These are phyloP conservation scores for Yamadazyma takamatsuzukensis DNA, from an alignment of 805 yeast genomes.

Conservation along the genomic window DNA sequence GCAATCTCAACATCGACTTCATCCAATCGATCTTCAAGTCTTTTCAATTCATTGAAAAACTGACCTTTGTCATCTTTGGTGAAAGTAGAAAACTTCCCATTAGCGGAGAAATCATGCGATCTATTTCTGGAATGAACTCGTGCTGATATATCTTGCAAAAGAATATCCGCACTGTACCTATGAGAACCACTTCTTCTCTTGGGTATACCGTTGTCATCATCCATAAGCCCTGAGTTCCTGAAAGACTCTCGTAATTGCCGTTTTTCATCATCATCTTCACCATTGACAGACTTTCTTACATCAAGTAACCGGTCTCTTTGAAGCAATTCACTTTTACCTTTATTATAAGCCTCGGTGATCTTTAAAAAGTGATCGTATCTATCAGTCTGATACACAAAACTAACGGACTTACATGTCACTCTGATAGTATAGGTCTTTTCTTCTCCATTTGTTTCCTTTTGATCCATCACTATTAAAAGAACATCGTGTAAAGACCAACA, in stretches of 20 bases:
- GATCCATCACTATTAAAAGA: conserved; percentile 37
- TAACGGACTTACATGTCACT: conserved; percentile 44
- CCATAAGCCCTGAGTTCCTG: conserved; percentile 48
- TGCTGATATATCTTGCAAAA: conserved; percentile 56
- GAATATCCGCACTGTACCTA: conserved; percentile 34
- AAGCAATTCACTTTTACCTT: conserved; percentile 53
- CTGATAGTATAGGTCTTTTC: conserved; percentile 38
- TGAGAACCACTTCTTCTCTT: conserved; percentile 23
- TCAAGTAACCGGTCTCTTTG: conserved; percentile 28
- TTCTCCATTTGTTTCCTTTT: conserved; percentile 21
- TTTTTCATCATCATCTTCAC: conserved; percentile 31
- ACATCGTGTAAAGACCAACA: conserved; percentile 76
- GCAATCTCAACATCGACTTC: conserved; percentile 68
- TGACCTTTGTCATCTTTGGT: conserved; percentile 22
- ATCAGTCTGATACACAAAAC: conserved; percentile 61
- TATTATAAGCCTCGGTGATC: conserved; percentile 52
- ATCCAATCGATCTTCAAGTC: conserved; percentile 59
- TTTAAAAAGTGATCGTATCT: conserved; percentile 53
- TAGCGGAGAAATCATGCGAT: conserved; percentile 39
- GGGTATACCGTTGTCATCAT: conserved; percentile 14
- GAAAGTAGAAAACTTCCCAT: conserved; percentile 12
- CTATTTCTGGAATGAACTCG: conserved; percentile 59
- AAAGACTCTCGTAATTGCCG: conserved; percentile 39
- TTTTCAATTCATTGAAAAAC: conserved; percentile 44
- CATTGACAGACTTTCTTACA: conserved; percentile 10